A percentile compares a stretch with the other conserved stretches of the same genome.
phyloP scores from a whole-genome alignment of 768 basidiomycete species.

The Rickenella mellea region DNA sequence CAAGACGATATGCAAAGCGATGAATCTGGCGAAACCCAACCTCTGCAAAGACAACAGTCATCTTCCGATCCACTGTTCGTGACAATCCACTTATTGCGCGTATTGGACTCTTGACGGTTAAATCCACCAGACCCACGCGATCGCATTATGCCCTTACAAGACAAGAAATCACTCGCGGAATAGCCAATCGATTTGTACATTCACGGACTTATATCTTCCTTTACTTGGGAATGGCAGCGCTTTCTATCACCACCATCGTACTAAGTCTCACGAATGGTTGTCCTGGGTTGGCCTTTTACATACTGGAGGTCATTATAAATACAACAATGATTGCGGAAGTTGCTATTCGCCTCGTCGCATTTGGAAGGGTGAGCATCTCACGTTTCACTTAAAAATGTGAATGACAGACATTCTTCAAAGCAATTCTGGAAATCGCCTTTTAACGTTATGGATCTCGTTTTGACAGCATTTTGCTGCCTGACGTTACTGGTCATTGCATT shows the following conservation, averaged over 20 bases:
- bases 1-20: too few species aligned
- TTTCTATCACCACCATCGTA: slow-evolving; percentile 79
- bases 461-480: slow-evolving; percentile 83
- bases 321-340: slow-evolving; percentile 92
- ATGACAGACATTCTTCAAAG: slow-evolving; percentile 27
- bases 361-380: slow-evolving; percentile 66
- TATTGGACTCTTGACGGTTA: too few species aligned
- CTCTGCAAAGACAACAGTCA: too few species aligned
- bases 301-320: slow-evolving; percentile 85
- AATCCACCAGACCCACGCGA: slow-evolving; percentile 45
- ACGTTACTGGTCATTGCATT: slow-evolving; percentile 85
- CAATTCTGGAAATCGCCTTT: slow-evolving; percentile 97
- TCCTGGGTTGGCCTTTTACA: slow-evolving; percentile 79
- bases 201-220: slow-evolving; percentile 81
- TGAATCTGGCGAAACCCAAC: too few species aligned
- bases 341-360: slow-evolving; percentile 81
- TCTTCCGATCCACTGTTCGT: too few species aligned
- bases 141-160: slow-evolving; percentile 83
- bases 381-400: background rate
- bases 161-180: slow-evolving; percentile 71
- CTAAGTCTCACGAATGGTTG: slow-evolving; percentile 79
- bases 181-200: slow-evolving; percentile 87
- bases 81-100: too few species aligned
- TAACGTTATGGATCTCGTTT: slow-evolving; percentile 80
- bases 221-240: slow-evolving; percentile 81